Percentiles rank a stretch among this genome's conserved stretches.
phyloP scores from a whole-genome alignment of 306 rosid genomes.

The Oemleria cerasiformis region DNA sequence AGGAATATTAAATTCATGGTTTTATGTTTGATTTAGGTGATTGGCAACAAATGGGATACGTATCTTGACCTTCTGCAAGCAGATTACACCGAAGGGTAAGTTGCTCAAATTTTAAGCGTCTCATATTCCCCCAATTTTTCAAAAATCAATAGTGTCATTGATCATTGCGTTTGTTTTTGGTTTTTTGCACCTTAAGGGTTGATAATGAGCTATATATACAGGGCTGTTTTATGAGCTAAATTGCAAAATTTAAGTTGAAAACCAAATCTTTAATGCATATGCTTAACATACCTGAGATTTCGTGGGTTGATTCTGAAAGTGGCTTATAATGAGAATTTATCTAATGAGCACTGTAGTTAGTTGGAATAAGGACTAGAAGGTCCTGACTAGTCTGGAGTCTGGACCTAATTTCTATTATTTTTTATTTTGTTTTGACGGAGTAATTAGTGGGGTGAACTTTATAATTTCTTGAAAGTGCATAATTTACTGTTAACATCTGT shows the following conservation, averaged over 20 bases:
- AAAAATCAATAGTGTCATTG: not conserved
- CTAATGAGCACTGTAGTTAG: no score
- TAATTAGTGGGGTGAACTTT: not conserved
- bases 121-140: not conserved
- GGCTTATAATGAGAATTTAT: not conserved
- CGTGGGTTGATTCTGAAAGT: not conserved
- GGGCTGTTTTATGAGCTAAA: not conserved
- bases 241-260: not conserved
- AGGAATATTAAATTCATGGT: not conserved
- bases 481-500: not conserved
- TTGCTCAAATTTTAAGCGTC: not conserved
- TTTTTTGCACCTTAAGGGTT: not conserved
- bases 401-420: not conserved
- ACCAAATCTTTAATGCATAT: not conserved
- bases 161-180: not conserved
- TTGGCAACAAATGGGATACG: conserved; percentile 93
- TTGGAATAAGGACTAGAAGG: no score
- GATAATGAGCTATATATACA: not conserved
- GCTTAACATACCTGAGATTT: not conserved
- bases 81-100: conserved; percentile 86
- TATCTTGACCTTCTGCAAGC: conserved; percentile 90
- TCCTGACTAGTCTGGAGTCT: no score
- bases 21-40: conserved; percentile 48
- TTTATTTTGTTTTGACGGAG: not conserved
- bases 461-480: not conserved